Evolutionary conservation across 2,329 filamentous ascomycete species (phyloP).

Genomic region (Aspergillus caelatus): DNA sequence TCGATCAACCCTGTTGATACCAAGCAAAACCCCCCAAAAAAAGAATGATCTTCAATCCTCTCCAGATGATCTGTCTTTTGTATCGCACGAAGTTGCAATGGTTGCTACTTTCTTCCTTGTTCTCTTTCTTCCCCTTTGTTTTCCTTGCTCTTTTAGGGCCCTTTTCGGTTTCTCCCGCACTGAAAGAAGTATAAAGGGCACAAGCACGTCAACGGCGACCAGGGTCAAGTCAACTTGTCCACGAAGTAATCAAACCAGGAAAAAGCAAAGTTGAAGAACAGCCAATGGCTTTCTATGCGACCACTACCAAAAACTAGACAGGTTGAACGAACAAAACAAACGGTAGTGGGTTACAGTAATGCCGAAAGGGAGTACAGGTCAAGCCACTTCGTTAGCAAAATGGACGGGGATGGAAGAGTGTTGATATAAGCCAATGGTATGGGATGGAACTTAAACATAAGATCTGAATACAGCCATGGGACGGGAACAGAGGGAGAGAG

Average conservation of each 20-base stretch:
- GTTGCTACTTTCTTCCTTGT: neutral
- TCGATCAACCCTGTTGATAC: conserved; percentile 14
- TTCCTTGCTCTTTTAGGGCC: neutral
- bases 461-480: neutral
- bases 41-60: neutral
- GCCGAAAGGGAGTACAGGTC: conserved; percentile 9
- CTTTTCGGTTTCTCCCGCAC: neutral
- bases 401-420: conserved; percentile 6
- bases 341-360: conserved; percentile 10
- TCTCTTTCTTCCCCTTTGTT: neutral
- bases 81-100: conserved; percentile 1
- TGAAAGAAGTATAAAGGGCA: conserved; percentile 2
- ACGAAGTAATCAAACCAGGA: neutral
- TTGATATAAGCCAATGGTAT: conserved; percentile 10
- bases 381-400: conserved; percentile 8
- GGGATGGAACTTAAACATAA: neutral
- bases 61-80: neutral
- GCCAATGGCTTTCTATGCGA: conserved; percentile 15
- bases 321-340: conserved; percentile 16
- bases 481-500: neutral
- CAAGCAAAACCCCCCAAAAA: neutral
- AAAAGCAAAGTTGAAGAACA: neutral
- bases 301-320: neutral
- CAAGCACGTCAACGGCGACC: neutral
- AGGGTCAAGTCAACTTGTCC: neutral